A percentile compares a stretch with the other conserved stretches of the same genome.
These are phyloP conservation scores for Bryopsis sp. DNA, from an alignment of 139 green algal species.

Conservation along the genomic window DNA sequence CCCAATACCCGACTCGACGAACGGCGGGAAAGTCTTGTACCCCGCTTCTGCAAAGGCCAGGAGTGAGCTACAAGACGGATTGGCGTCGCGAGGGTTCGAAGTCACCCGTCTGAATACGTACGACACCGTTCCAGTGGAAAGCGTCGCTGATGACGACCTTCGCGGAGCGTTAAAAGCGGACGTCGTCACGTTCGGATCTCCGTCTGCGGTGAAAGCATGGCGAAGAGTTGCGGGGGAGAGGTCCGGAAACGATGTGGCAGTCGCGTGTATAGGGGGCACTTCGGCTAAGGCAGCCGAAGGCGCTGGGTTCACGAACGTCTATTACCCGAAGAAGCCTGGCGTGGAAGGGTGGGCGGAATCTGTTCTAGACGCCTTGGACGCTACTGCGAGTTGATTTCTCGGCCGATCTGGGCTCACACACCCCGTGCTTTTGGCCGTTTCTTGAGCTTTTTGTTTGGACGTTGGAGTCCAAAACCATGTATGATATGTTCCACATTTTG, in stretches of 20 bases:
- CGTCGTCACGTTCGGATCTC: constrained; percentile 73
- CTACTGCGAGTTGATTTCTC: too few relatives aligned
- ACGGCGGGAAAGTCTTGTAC: constrained; percentile 54
- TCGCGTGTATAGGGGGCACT: constrained; percentile 74
- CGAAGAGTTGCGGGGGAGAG: constrained; percentile 40
- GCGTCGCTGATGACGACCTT: constrained; percentile 32
- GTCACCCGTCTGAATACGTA: constrained; percentile 80
- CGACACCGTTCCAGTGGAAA: constrained; percentile 53
- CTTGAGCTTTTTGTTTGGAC: too few relatives aligned
- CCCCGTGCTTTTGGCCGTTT: too few relatives aligned
- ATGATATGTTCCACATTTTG: too few relatives aligned
- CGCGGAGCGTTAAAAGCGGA: constrained; percentile 36
- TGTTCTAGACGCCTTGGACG: constrained; percentile 28
- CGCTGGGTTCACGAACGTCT: constrained; percentile 40
- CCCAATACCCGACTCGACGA: not conserved
- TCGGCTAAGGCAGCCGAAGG: constrained; percentile 46
- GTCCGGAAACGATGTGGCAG: not conserved
- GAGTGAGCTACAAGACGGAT: constrained; percentile 53
- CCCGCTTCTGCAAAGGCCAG: constrained; percentile 62
- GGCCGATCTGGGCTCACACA: too few relatives aligned
- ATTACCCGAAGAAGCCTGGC: constrained; percentile 49
- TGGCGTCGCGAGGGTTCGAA: constrained; percentile 48
- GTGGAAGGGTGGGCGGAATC: constrained; percentile 53
- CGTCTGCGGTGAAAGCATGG: constrained; percentile 80
- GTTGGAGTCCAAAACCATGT: too few relatives aligned